Percentiles rank a stretch among this genome's conserved stretches.
Evolutionary conservation across 768 basidiomycete species (phyloP).

Genomic region (Pleurotus tuber-regium): DNA sequence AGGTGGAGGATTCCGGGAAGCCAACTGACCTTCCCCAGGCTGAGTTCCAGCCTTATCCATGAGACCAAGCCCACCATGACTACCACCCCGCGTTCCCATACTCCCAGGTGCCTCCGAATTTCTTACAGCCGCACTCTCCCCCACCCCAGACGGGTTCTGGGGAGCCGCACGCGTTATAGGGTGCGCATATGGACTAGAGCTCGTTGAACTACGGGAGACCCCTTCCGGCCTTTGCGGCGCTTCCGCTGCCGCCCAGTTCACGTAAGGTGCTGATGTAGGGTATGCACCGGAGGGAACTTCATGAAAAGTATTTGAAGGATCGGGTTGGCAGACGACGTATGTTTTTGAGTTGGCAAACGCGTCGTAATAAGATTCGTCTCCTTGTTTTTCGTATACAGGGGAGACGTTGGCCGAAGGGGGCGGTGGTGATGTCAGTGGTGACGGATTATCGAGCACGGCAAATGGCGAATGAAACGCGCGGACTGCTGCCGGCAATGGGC

Average conservation of each 20-base stretch:
- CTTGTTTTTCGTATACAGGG: conserved; percentile 68
- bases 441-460: conserved; percentile 44
- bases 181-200: conserved; percentile 37
- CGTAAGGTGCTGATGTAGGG: conserved; percentile 45
- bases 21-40: conserved; percentile 34
- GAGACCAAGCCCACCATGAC: conserved; percentile 38
- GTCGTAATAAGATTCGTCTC: conserved; percentile 45
- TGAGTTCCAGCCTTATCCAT: conserved; percentile 40
- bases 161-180: conserved; percentile 40
- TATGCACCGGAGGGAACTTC: conserved; percentile 74
- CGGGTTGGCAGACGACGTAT: conserved; percentile 74
- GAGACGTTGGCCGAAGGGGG: conserved; percentile 28
- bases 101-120: conserved; percentile 40
- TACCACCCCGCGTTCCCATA: conserved; percentile 38
- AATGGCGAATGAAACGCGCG: conserved; percentile 71
- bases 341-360: conserved; percentile 52
- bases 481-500: conserved; percentile 10
- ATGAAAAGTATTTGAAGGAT: conserved; percentile 58
- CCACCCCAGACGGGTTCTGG: conserved; percentile 41
- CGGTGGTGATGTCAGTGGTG: conserved; percentile 32
- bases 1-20: conserved; percentile 46
- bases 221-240: conserved; percentile 31
- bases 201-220: conserved; percentile 40
- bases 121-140: conserved; percentile 46
- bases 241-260: conserved; percentile 38